A percentile compares a stretch with the other conserved stretches of the same genome.
phyloP scores from a whole-genome alignment of 1,284 basidiomycete species.

The Marasmius tenuissimus region DNA sequence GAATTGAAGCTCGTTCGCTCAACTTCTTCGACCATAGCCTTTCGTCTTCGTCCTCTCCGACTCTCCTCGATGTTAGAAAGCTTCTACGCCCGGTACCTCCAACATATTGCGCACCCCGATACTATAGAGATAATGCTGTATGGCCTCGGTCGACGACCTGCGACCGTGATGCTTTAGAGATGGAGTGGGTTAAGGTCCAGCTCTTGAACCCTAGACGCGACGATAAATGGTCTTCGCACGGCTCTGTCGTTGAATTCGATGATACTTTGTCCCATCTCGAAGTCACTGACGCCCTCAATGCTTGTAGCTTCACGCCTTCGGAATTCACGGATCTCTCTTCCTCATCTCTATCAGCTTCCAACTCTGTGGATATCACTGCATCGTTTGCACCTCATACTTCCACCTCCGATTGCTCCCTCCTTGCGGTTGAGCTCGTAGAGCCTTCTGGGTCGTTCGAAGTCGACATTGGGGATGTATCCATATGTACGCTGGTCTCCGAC shows the following conservation, averaged over 20 bases:
- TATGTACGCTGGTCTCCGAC: not conserved
- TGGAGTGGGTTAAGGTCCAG: not conserved
- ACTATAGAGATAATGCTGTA: not conserved
- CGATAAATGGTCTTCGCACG: not conserved
- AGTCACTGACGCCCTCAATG: not conserved
- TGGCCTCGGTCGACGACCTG: not conserved
- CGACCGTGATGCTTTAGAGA: not conserved
- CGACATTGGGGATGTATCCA: not conserved
- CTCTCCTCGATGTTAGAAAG: not conserved
- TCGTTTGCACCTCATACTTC: not conserved
- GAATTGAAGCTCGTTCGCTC: slow-evolving; percentile 14
- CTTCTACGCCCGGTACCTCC: not conserved
- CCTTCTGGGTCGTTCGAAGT: not conserved
- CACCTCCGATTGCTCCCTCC: not conserved
- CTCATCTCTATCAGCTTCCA: not conserved
- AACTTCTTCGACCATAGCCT: not conserved
- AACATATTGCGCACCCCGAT: not conserved
- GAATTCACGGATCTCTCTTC: not conserved
- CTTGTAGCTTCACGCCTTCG: not conserved
- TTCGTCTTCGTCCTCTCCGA: not conserved
- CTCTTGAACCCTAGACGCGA: not conserved
- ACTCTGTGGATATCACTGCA: not conserved
- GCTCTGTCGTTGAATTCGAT: not conserved
- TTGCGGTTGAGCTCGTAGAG: not conserved
- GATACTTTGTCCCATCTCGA: not conserved